Evolutionary conservation across 345 rosid genomes (phyloP).

Genomic region (Populus ilicifolia): DNA sequence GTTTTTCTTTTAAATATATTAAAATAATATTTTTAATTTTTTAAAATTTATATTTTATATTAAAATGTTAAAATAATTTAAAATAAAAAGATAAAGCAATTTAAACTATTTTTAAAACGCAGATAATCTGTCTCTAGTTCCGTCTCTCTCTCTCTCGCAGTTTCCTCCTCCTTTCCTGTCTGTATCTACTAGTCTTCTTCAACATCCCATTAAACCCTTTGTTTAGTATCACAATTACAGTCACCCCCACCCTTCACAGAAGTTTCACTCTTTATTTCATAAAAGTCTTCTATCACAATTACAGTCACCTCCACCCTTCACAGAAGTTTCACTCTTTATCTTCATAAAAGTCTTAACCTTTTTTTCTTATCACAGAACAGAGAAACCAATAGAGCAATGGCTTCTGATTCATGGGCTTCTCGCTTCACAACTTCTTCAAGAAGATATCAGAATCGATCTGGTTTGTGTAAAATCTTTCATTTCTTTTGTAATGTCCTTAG

Average conservation of each 20-base stretch:
- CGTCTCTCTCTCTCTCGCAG: not conserved
- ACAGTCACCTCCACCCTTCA: not conserved
- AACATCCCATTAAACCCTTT: not conserved
- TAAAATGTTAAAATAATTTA: no score
- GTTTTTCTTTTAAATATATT: no score
- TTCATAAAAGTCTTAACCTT: not conserved
- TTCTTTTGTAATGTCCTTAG: not conserved
- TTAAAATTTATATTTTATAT: no score
- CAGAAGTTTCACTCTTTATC: not conserved
- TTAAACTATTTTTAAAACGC: no score
- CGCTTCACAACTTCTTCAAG: conserved; percentile 40
- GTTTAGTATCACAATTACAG: no score
- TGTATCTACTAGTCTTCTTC: not conserved
- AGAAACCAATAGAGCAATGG: conserved; percentile 17
- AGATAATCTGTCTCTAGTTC: no score
- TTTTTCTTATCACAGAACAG: not conserved
- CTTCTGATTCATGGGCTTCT: conserved; percentile 43
- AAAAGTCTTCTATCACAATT: not conserved
- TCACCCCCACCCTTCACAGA: no score
- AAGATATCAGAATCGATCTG: conserved; percentile 44
- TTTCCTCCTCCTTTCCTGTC: conserved; percentile 18
- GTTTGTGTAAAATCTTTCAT: conserved; percentile 10
- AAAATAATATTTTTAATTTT: no score
- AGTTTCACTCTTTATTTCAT: not conserved
- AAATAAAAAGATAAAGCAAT: no score